phyloP scores from a whole-genome alignment of 1,284 basidiomycete species.

The Leccinum solheimii region DNA sequence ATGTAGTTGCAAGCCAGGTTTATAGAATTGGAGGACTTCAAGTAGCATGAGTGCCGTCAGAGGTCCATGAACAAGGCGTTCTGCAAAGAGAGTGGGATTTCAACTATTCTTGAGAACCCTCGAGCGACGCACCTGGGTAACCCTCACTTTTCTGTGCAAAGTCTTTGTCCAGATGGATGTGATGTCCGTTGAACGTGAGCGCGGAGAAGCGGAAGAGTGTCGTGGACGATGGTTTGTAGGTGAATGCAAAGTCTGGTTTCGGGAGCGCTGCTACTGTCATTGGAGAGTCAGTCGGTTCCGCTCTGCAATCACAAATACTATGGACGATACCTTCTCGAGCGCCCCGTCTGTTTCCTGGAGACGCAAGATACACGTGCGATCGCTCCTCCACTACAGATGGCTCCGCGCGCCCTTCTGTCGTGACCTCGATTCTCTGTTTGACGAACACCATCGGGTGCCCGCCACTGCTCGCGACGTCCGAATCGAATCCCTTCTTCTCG shows the following conservation, averaged over 20 bases:
- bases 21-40: constrained; percentile 54
- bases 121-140: constrained; percentile 57
- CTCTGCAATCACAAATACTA: background rate
- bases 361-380: constrained; percentile 72
- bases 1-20: constrained; percentile 45
- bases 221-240: constrained; percentile 64
- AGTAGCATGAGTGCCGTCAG: constrained; percentile 77
- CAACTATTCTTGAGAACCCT: background rate
- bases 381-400: constrained; percentile 66
- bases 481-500: constrained; percentile 65
- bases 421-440: constrained; percentile 60
- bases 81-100: constrained; percentile 35
- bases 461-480: constrained; percentile 22
- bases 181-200: constrained; percentile 76
- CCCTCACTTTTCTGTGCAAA: constrained; percentile 71
- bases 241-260: constrained; percentile 57
- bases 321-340: constrained; percentile 45
- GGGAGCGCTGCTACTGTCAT: constrained; percentile 53
- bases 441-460: constrained; percentile 76
- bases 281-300: background rate
- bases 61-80: constrained; percentile 81
- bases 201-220: constrained; percentile 85
- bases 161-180: constrained; percentile 72
- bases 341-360: constrained; percentile 32
- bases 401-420: constrained; percentile 39